Percentiles rank a stretch among this genome's conserved stretches.
These are phyloP conservation scores for Citrus australasica DNA, from an alignment of 345 rosid species.

Conservation along the genomic window DNA sequence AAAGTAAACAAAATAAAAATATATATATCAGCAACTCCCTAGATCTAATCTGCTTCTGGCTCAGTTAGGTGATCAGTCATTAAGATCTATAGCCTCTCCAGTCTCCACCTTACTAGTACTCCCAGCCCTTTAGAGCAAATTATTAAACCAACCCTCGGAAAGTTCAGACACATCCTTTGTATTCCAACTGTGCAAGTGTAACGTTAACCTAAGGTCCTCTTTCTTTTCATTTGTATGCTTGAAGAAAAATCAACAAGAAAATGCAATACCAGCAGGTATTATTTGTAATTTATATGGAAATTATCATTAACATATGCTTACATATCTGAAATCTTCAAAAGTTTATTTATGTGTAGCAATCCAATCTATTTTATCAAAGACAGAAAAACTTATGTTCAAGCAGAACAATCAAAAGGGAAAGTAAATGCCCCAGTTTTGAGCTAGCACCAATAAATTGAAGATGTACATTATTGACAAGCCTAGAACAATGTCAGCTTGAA, in stretches of 20 bases:
- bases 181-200: too few species aligned
- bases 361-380: background rate
- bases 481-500: background rate
- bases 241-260: background rate
- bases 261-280: background rate
- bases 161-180: background rate
- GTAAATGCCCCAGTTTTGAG: background rate
- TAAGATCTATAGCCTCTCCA: background rate
- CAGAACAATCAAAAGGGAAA: background rate
- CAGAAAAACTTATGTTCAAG: background rate
- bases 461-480: constrained; percentile 6
- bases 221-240: background rate
- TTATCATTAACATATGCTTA: background rate
- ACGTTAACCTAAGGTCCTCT: background rate
- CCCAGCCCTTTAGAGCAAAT: background rate
- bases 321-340: background rate
- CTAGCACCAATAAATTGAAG: background rate
- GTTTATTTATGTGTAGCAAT: background rate
- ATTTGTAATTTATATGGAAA: background rate
- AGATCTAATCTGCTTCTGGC: background rate
- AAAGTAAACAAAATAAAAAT: too few species aligned
- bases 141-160: background rate
- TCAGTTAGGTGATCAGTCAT: background rate
- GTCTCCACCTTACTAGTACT: background rate
- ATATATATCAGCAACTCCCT: background rate